Evolutionary conservation across 139 green algal species (phyloP).

Genomic region (Desmodesmus armatus): DNA sequence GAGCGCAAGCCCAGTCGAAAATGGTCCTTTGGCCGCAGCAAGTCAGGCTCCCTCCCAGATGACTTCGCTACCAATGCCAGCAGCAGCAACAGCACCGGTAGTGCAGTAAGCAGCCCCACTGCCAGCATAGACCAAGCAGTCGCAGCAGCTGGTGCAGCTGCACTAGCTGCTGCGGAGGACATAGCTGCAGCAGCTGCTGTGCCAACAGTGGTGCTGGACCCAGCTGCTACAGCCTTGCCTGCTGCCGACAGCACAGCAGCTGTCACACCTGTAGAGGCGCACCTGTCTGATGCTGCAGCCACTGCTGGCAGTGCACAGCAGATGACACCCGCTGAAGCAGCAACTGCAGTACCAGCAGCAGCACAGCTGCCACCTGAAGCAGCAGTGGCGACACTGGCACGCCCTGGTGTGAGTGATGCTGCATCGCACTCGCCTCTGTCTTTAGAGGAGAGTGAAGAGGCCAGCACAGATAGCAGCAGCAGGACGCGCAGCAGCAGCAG

Average conservation of each 20-base stretch:
- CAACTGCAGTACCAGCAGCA: no score
- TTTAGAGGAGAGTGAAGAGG: no score
- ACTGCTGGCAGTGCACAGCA: no score
- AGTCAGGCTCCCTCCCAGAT: neutral
- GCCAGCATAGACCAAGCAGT: neutral
- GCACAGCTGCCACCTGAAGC: no score
- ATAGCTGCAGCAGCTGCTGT: neutral
- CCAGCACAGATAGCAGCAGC: neutral
- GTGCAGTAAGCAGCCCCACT: neutral
- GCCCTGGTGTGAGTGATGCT: no score
- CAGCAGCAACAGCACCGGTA: neutral
- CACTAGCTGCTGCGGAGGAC: neutral
- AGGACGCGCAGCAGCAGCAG: neutral
- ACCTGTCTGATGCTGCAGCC: no score
- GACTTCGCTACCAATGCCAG: neutral
- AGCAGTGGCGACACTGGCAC: no score
- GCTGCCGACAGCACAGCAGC: neutral
- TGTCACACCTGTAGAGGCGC: neutral
- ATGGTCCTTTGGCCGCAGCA: neutral
- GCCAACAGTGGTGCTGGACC: no score
- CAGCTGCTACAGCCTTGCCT: neutral
- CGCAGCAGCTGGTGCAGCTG: neutral
- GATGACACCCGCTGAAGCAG: no score
- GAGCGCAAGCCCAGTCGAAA: neutral
- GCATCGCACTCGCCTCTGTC: no score